These are phyloP conservation scores for Yueomyces sinensis DNA, from an alignment of 805 yeast genomes.

Conservation along the genomic window DNA sequence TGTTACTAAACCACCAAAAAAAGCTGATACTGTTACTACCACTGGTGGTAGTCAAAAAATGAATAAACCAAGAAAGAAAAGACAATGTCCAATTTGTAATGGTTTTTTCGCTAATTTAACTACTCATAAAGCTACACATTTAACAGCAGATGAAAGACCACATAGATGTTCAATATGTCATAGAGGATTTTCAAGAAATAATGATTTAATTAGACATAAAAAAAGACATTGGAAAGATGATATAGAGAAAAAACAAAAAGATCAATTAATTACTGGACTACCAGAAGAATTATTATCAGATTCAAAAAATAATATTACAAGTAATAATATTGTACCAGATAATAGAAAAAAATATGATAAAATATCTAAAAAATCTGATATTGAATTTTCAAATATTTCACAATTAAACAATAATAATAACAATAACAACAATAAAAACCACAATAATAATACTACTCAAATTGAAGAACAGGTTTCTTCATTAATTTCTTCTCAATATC, in stretches of 20 bases:
- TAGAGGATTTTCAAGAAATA: conserved; percentile 76
- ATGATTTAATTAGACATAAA: conserved; percentile 70
- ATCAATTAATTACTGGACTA: neutral
- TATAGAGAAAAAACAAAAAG: neutral
- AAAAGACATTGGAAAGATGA: conserved; percentile 68
- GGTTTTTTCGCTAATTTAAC: conserved; percentile 61
- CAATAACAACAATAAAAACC: neutral
- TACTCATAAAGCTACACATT: conserved; percentile 67
- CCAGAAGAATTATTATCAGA: neutral
- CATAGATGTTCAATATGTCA: conserved; percentile 62
- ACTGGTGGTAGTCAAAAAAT: neutral
- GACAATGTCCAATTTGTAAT: conserved; percentile 57
- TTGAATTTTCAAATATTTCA: neutral
- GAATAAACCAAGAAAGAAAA: conserved; percentile 40
- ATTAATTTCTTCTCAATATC: neutral
- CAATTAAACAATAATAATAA: neutral
- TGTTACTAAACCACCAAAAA: neutral
- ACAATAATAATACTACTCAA: neutral
- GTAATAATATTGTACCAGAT: neutral
- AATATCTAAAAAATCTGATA: neutral
- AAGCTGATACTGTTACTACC: neutral
- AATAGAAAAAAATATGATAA: neutral
- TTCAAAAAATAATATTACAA: neutral
- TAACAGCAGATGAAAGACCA: conserved; percentile 56
- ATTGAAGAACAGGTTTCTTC: neutral